Evolutionary conservation across 2,329 filamentous ascomycete genomes (phyloP).

Genomic region (Claviceps cyperi): DNA sequence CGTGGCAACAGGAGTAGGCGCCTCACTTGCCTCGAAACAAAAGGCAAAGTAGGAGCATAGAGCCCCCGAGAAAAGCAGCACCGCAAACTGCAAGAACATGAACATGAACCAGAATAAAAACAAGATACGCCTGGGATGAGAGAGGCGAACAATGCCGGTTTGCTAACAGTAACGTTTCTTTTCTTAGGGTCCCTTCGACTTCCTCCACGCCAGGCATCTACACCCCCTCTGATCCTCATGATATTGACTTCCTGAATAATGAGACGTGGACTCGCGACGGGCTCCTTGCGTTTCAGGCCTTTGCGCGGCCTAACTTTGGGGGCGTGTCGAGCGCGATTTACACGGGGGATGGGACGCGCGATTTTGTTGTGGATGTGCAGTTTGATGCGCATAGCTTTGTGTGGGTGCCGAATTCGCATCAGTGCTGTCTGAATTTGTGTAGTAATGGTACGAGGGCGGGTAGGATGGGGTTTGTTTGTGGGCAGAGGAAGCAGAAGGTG

Average conservation of each 20-base stretch:
- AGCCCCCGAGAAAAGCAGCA: too few species aligned
- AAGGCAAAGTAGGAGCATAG: not conserved
- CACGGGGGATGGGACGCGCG: not conserved
- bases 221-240: not conserved
- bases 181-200: not conserved
- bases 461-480: not conserved
- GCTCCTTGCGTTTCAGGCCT: slow-evolving; percentile 1
- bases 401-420: slow-evolving; percentile 1
- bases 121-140: not conserved
- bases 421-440: slow-evolving; percentile 4
- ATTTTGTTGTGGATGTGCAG: not conserved
- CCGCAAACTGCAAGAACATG: not conserved
- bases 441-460: not conserved
- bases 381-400: slow-evolving; percentile 3
- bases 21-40: not conserved
- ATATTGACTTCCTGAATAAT: not conserved
- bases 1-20: not conserved
- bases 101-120: not conserved
- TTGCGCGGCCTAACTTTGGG: not conserved
- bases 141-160: too few species aligned
- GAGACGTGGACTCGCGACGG: not conserved
- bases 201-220: not conserved
- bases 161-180: not conserved
- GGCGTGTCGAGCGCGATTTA: not conserved
- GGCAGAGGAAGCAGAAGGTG: not conserved